These are phyloP conservation scores for Populus trichocarpa DNA, from an alignment of 441 rosid species.

Conservation along the genomic window DNA sequence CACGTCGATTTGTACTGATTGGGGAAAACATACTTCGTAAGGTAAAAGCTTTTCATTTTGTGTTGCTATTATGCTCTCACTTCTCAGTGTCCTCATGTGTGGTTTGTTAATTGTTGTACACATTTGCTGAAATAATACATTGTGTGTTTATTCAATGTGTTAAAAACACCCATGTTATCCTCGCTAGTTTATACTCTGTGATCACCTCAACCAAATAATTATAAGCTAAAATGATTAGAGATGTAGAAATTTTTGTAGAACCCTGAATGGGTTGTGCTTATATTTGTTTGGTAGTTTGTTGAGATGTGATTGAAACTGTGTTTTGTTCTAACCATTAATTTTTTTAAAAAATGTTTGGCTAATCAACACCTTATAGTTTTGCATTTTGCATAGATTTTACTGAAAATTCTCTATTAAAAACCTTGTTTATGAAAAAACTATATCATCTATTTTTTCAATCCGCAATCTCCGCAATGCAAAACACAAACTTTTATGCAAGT, in stretches of 20 bases:
- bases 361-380: too few species aligned
- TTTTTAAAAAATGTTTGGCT: too few species aligned
- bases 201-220: not conserved
- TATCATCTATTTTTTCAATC: too few species aligned
- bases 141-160: not conserved
- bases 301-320: not conserved
- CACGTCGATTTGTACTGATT: not conserved
- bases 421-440: not conserved
- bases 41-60: not conserved
- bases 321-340: too few species aligned
- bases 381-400: too few species aligned
- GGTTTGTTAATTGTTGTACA: not conserved
- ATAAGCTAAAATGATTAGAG: not conserved
- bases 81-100: conserved; percentile 1
- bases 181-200: not conserved
- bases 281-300: not conserved
- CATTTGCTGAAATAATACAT: not conserved
- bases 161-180: too few species aligned
- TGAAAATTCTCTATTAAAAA: too few species aligned
- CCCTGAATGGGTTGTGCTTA: not conserved
- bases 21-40: conserved; percentile 8
- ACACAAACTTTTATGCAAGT: not conserved
- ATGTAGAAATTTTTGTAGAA: not conserved
- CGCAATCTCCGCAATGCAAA: not conserved
- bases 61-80: not conserved